Percentiles rank a stretch among this genome's conserved stretches.
Conservation (phyloP, 495 filamentous ascomycete genomes). For the Beverwykella pulmonaria region DNA sequence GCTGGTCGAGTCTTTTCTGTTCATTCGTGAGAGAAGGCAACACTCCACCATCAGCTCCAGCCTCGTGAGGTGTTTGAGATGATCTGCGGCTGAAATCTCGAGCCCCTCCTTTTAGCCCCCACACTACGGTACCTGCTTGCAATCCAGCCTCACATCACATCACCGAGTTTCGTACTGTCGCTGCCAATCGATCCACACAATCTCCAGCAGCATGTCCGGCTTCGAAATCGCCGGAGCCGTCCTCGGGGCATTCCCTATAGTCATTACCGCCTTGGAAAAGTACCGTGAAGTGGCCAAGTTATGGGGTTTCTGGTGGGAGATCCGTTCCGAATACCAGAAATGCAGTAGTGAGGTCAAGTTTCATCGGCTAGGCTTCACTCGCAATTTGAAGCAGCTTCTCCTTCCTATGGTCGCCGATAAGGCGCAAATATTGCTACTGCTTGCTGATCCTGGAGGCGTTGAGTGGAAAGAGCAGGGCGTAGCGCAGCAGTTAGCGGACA, state of each 20-base stretch:
- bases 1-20: too few relatives aligned
- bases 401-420: slow-evolving; percentile 41
- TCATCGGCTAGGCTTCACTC: slow-evolving; percentile 39
- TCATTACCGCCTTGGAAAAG: slow-evolving; percentile 24
- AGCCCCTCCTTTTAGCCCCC: slow-evolving; percentile 17
- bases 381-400: slow-evolving; percentile 40
- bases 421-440: slow-evolving; percentile 23
- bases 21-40: too few relatives aligned
- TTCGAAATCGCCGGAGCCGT: slow-evolving; percentile 30
- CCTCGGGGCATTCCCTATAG: slow-evolving; percentile 32
- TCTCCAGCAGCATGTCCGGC: slow-evolving; percentile 26
- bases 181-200: too few relatives aligned
- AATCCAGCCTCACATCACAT: not conserved
- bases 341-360: slow-evolving; percentile 39
- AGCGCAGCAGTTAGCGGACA: slow-evolving; percentile 22
- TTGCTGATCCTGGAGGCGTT: slow-evolving; percentile 20
- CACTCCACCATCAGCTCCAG: too few relatives aligned
- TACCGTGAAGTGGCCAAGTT: slow-evolving; percentile 28
- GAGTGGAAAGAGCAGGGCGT: slow-evolving; percentile 26
- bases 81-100: not conserved
- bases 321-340: slow-evolving; percentile 27
- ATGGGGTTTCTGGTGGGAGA: slow-evolving; percentile 24
- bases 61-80: too few relatives aligned
- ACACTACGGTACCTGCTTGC: not conserved
- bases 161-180: too few relatives aligned